Percentiles rank a stretch among this genome's conserved stretches.
phyloP scores from a whole-genome alignment of 768 basidiomycete genomes.

The Exidia glandulosa region DNA sequence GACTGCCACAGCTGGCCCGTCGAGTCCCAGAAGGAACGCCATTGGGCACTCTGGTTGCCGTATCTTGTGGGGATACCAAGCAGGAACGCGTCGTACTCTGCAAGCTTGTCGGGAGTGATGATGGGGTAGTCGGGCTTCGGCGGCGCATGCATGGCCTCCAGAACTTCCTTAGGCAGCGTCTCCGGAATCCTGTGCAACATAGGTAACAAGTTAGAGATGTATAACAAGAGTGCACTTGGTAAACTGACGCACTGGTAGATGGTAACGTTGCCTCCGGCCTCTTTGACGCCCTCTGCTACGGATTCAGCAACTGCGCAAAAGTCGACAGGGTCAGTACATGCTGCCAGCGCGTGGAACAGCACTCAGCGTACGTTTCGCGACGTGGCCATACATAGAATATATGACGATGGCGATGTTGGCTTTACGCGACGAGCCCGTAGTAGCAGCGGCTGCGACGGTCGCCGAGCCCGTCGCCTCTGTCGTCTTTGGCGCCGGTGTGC shows the following conservation, averaged over 20 bases:
- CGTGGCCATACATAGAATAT: slow-evolving; percentile 67
- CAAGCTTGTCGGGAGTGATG: slow-evolving; percentile 42
- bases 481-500: not conserved
- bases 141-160: slow-evolving; percentile 59
- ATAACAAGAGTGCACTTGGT: not conserved
- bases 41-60: slow-evolving; percentile 71
- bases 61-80: slow-evolving; percentile 74
- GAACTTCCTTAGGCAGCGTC: slow-evolving; percentile 60
- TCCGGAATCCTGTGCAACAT: slow-evolving; percentile 48
- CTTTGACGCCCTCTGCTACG: slow-evolving; percentile 24
- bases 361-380: slow-evolving; percentile 43
- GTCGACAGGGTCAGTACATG: not conserved
- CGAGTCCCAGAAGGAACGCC: slow-evolving; percentile 67
- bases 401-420: slow-evolving; percentile 23
- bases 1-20: slow-evolving; percentile 56
- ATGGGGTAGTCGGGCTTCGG: slow-evolving; percentile 64
- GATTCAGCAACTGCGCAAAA: slow-evolving; percentile 47
- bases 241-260: slow-evolving; percentile 34
- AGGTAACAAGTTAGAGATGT: not conserved
- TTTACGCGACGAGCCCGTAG: not conserved
- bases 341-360: not conserved
- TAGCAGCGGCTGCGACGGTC: not conserved
- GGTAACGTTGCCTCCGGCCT: slow-evolving; percentile 31
- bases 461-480: not conserved
- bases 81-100: slow-evolving; percentile 58